Evolutionary conservation across 2,329 filamentous ascomycete genomes (phyloP).

Genomic region (Pseudocercospora eumusae): DNA sequence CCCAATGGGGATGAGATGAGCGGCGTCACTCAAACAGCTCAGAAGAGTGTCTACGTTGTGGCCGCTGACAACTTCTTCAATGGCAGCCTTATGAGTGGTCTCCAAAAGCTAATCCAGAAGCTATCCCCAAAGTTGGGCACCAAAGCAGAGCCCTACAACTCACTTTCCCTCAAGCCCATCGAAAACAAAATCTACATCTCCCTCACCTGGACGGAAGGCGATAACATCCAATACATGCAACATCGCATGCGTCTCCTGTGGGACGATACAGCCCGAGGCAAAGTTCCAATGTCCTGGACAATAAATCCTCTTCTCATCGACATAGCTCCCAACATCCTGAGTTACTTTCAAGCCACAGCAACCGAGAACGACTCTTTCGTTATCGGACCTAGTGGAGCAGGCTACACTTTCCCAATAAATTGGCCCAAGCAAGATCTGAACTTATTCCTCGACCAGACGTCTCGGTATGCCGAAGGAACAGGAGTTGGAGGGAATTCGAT

Average conservation of each 20-base stretch:
- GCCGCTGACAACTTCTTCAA: conserved; percentile 15
- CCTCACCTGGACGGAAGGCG: conserved; percentile 14
- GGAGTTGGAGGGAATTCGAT: neutral
- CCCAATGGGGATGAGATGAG: conserved; percentile 15
- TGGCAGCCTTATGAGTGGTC: conserved; percentile 12
- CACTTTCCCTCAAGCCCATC: neutral
- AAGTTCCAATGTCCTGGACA: conserved; percentile 16
- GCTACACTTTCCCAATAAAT: conserved; percentile 9
- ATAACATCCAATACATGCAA: conserved; percentile 16
- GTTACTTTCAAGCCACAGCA: conserved; percentile 13
- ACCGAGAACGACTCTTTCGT: conserved; percentile 12
- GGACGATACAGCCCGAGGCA: conserved; percentile 6
- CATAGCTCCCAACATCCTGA: conserved; percentile 11
- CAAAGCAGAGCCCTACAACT: neutral
- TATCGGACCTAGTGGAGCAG: conserved; percentile 8
- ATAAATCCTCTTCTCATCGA: conserved; percentile 9
- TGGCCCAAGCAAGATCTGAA: conserved; percentile 1
- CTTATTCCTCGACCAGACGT: neutral
- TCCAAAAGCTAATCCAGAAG: neutral
- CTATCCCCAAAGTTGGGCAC: neutral
- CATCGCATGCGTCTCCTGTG: conserved; percentile 11
- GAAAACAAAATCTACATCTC: conserved; percentile 14
- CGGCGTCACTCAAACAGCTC: conserved; percentile 10
- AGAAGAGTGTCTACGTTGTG: conserved; percentile 7
- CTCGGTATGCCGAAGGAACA: neutral